Conservation (phyloP, 1,139 yeast species). For the Geotrichum cucujoidarum region DNA sequence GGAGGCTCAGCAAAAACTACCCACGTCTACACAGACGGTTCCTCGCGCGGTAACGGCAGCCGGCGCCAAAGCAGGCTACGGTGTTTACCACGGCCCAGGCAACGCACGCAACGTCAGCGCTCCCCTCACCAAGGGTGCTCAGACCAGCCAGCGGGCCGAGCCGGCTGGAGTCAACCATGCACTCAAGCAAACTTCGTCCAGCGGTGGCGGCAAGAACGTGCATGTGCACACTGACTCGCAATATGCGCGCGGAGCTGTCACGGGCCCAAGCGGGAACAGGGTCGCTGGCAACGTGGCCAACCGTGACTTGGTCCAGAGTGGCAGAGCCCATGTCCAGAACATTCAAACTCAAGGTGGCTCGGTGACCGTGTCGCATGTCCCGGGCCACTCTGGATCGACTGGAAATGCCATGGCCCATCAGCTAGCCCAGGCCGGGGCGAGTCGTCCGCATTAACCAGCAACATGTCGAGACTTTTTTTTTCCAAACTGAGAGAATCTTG, state of each 20-base stretch:
- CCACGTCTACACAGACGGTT: conserved; percentile 65
- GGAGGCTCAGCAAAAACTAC: background rate
- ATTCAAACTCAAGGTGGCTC: conserved; percentile 34
- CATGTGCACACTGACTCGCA: conserved; percentile 53
- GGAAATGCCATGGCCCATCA: conserved; percentile 80
- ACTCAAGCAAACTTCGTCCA: conserved; percentile 26
- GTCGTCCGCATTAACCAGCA: too few species aligned
- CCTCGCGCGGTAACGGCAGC: conserved; percentile 52
- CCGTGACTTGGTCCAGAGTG: conserved; percentile 44
- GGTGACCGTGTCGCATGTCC: conserved; percentile 54
- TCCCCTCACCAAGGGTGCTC: conserved; percentile 43
- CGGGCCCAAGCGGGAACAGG: conserved; percentile 48
- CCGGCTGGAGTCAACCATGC: conserved; percentile 61
- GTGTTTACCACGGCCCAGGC: conserved; percentile 59
- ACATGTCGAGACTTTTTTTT: too few species aligned
- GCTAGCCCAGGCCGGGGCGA: conserved; percentile 58
- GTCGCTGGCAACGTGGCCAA: conserved; percentile 50
- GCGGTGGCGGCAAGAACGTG: background rate
- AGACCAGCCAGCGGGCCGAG: conserved; percentile 83
- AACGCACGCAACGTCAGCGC: conserved; percentile 53
- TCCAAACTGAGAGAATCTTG: too few species aligned
- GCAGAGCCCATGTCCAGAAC: conserved; percentile 26
- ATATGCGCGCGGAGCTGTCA: conserved; percentile 48
- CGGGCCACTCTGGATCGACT: conserved; percentile 61
- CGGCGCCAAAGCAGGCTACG: conserved; percentile 58